Percentiles rank a stretch among this genome's conserved stretches.
phyloP scores from a whole-genome alignment of 352 stramenopile genomes.

The Phytopythium delawarense region DNA sequence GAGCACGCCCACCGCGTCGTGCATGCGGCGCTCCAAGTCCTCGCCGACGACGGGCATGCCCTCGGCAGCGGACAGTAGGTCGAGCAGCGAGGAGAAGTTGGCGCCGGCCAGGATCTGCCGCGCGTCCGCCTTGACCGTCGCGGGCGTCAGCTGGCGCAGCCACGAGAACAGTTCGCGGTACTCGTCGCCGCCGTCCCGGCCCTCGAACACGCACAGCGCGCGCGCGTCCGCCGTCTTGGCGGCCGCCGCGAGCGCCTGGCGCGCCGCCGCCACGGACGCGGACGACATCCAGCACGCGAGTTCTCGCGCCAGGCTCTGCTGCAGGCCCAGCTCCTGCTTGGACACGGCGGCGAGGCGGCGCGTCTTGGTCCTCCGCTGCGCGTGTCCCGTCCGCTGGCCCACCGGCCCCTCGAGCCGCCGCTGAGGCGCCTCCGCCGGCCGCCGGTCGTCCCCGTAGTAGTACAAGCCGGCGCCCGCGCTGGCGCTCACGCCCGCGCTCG shows the following conservation, averaged over 20 bases:
- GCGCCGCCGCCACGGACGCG: conserved; percentile 48
- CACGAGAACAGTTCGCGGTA: conserved; percentile 47
- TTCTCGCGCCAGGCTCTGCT: conserved; percentile 66
- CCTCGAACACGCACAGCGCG: not conserved
- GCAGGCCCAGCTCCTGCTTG: conserved; percentile 54
- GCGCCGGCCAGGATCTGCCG: conserved; percentile 45
- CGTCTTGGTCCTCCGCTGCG: conserved; percentile 12
- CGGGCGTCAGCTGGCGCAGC: conserved; percentile 37
- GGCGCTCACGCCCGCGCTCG: conserved; percentile 42
- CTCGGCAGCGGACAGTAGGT: conserved; percentile 35
- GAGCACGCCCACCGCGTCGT: conserved; percentile 41
- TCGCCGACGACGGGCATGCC: conserved; percentile 26
- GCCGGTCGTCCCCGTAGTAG: conserved; percentile 46
- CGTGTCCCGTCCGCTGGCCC: not conserved
- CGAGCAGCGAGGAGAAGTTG: conserved; percentile 63
- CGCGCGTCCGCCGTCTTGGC: not conserved
- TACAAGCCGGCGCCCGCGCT: conserved; percentile 46
- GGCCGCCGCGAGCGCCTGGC: conserved; percentile 47
- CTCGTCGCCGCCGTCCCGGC: conserved; percentile 8
- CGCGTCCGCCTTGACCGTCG: conserved; percentile 30
- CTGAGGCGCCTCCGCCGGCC: not conserved
- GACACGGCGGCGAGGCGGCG: conserved; percentile 31
- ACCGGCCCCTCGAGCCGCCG: conserved; percentile 1
- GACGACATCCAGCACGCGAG: conserved; percentile 66
- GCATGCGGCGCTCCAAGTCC: conserved; percentile 46